Conservation (phyloP, 164 flowering plant species). For the Amborella trichopoda region DNA sequence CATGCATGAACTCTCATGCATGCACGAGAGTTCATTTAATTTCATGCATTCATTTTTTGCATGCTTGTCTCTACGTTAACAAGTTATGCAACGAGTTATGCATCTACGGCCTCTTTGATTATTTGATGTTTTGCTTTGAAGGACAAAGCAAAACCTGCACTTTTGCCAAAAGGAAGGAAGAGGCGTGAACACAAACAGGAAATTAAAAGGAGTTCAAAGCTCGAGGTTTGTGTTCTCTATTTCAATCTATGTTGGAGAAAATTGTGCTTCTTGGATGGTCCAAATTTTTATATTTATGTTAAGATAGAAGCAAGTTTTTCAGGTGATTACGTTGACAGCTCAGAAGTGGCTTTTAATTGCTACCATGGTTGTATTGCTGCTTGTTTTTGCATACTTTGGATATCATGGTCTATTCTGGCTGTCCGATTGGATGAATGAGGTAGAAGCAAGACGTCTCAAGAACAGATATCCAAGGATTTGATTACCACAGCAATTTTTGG, state of each 20-base stretch:
- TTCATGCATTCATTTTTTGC: too few species aligned
- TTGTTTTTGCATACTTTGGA: slow-evolving; percentile 38
- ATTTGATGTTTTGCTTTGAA: background rate
- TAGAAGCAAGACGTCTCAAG: slow-evolving; percentile 41
- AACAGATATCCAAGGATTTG: slow-evolving; percentile 25
- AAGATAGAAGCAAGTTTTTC: slow-evolving; percentile 13
- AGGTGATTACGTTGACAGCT: slow-evolving; percentile 28
- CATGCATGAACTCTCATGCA: too few species aligned
- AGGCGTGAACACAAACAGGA: slow-evolving; percentile 44
- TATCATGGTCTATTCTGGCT: slow-evolving; percentile 69
- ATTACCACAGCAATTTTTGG: too few species aligned
- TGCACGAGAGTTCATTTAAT: too few species aligned
- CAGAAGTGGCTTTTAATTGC: slow-evolving; percentile 25
- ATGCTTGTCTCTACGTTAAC: too few species aligned
- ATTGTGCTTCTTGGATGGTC: too few species aligned
- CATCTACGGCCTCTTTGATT: too few species aligned
- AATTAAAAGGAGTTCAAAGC: slow-evolving; percentile 26
- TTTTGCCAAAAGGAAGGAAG: slow-evolving; percentile 43
- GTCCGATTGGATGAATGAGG: slow-evolving; percentile 80
- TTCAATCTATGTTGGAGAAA: too few species aligned
- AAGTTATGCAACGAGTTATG: too few species aligned
- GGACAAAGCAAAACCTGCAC: slow-evolving; percentile 16
- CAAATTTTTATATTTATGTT: too few species aligned
- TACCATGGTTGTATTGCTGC: slow-evolving; percentile 16
- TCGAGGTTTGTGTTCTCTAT: slow-evolving; percentile 38